phyloP scores from a whole-genome alignment of 805 yeast genomes.

The Millerozyma acaciae region DNA sequence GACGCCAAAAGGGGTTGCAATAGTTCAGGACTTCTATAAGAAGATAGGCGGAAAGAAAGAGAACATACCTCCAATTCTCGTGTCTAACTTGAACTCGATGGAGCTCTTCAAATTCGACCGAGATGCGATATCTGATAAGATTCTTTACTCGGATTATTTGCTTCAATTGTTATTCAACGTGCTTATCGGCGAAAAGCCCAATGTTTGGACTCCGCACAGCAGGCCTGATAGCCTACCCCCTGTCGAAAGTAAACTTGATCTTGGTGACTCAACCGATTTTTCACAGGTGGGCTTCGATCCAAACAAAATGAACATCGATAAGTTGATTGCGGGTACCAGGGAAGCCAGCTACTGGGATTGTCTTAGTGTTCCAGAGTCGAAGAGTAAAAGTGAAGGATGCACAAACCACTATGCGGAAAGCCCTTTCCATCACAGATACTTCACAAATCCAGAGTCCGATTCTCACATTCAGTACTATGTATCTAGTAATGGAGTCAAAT shows the following conservation, averaged over 20 bases:
- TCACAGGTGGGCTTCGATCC: conserved; percentile 1
- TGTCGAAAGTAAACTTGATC: conserved; percentile 25
- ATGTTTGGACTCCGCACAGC: conserved; percentile 61
- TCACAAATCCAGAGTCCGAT: conserved; percentile 87
- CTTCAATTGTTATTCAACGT: conserved; percentile 59
- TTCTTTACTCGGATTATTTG: conserved; percentile 59
- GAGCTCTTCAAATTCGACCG: conserved; percentile 66
- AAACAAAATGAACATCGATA: not conserved
- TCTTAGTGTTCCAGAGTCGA: not conserved
- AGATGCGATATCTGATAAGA: conserved; percentile 50
- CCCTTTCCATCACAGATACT: conserved; percentile 72
- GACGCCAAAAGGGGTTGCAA: conserved; percentile 84
- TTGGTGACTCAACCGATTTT: conserved; percentile 8
- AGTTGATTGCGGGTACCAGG: not conserved
- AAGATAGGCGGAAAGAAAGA: conserved; percentile 47
- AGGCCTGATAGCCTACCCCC: conserved; percentile 47
- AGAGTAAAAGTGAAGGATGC: not conserved
- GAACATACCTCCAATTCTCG: conserved; percentile 43
- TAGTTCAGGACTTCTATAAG: conserved; percentile 58
- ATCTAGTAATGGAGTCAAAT: conserved; percentile 59
- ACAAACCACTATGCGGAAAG: conserved; percentile 23
- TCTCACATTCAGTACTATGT: conserved; percentile 77
- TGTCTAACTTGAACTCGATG: conserved; percentile 67
- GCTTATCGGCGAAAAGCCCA: conserved; percentile 64
- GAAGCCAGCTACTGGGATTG: not conserved